phyloP scores from a whole-genome alignment of 2,329 filamentous ascomycete genomes.

The Anthostomella pinea region DNA sequence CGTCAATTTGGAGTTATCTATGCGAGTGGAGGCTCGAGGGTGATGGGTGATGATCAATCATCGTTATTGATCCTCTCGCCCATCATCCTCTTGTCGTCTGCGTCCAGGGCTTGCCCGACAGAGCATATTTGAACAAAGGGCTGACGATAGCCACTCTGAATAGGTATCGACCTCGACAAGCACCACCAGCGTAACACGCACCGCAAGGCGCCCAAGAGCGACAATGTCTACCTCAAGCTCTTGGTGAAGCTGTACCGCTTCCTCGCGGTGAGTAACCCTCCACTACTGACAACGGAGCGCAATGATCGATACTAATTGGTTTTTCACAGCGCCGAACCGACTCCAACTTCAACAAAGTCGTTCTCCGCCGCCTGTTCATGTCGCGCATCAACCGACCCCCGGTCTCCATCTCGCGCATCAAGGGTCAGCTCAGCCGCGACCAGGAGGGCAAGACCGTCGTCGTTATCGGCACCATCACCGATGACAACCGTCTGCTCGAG shows the following conservation, averaged over 20 bases:
- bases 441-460: conserved; percentile 83
- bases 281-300: neutral
- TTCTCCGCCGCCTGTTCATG: conserved; percentile 97
- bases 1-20: conserved; percentile 41
- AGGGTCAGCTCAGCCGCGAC: conserved; percentile 63
- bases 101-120: conserved; percentile 29
- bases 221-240: conserved; percentile 96
- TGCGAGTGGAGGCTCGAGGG: conserved; percentile 33
- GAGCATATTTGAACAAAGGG: conserved; percentile 64
- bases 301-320: conserved; percentile 1
- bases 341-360: conserved; percentile 96
- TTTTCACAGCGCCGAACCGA: conserved; percentile 77
- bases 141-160: conserved; percentile 53
- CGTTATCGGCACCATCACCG: conserved; percentile 91
- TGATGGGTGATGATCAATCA: conserved; percentile 1
- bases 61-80: neutral
- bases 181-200: conserved; percentile 71
- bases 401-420: conserved; percentile 90
- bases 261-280: conserved; percentile 70
- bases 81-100: conserved; percentile 17
- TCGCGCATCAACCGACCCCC: conserved; percentile 97
- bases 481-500: conserved; percentile 90
- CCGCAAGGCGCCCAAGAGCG: conserved; percentile 94
- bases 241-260: conserved; percentile 98
- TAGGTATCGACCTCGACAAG: conserved; percentile 70